Evolutionary conservation across 176 grass and related monocot species (phyloP).

Genomic region (Thinopyrum elongatum): DNA sequence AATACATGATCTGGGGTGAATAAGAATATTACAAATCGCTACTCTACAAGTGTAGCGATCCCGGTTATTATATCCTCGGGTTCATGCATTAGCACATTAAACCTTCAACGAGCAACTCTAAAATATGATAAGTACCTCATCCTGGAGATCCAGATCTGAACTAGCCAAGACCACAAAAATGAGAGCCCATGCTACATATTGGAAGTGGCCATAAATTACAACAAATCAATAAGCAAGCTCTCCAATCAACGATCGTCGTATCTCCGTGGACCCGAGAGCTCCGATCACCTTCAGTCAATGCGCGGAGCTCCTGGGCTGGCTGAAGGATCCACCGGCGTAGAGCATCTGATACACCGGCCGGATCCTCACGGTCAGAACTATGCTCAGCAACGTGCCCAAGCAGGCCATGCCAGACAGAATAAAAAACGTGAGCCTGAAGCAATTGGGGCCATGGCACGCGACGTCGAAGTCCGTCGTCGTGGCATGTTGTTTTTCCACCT

Average conservation of each 20-base stretch:
- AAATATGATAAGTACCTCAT: neutral
- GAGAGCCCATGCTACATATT: neutral
- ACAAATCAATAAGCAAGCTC: neutral
- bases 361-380: conserved; percentile 67
- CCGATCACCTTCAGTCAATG: conserved; percentile 34
- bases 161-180: conserved; percentile 9
- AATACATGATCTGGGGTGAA: neutral
- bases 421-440: conserved; percentile 74
- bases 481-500: conserved; percentile 56
- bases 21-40: neutral
- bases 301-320: conserved; percentile 47
- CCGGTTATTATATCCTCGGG: conserved; percentile 12
- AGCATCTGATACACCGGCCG: conserved; percentile 89
- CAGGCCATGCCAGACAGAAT: conserved; percentile 61
- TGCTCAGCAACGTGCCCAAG: conserved; percentile 74
- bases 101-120: neutral
- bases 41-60: neutral
- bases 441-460: conserved; percentile 77
- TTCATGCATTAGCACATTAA: neutral
- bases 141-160: neutral
- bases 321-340: conserved; percentile 82
- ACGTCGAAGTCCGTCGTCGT: conserved; percentile 18
- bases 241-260: neutral
- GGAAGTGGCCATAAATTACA: conserved; percentile 8
- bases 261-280: neutral